A percentile compares a stretch with the other conserved stretches of the same genome.
phyloP scores from a whole-genome alignment of 2,329 filamentous ascomycete genomes.

The Fusarium duplospermum region DNA sequence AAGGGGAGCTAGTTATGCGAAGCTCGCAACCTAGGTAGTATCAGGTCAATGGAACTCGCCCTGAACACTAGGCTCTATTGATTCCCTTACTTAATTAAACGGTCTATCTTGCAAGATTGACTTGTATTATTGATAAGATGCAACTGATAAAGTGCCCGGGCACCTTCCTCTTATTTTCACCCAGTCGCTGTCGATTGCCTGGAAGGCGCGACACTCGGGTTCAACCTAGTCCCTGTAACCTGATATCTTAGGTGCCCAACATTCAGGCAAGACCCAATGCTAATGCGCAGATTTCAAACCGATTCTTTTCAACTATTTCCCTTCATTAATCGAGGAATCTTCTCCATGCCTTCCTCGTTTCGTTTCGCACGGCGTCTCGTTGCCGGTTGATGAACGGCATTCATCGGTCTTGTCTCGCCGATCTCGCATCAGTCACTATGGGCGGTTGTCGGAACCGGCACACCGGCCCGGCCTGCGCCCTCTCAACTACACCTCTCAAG shows the following conservation, averaged over 20 bases:
- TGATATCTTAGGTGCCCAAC: neutral
- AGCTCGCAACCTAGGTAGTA: neutral
- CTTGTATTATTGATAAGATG: neutral
- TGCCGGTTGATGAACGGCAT: neutral
- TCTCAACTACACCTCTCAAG: slow-evolving; percentile 16
- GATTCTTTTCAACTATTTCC: neutral
- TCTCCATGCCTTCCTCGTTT: neutral
- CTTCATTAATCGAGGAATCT: neutral
- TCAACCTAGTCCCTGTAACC: neutral
- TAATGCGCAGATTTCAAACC: neutral
- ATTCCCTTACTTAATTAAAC: neutral
- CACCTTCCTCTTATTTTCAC: neutral
- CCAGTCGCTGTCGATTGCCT: neutral
- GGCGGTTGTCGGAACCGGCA: slow-evolving; percentile 4
- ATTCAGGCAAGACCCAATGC: neutral
- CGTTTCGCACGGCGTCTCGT: neutral
- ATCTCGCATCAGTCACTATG: neutral
- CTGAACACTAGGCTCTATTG: neutral
- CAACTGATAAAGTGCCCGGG: neutral
- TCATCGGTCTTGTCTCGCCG: neutral
- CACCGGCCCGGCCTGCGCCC: slow-evolving; percentile 28
- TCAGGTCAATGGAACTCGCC: neutral
- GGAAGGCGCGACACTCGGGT: neutral
- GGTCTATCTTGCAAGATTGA: neutral
- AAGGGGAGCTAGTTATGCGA: neutral